phyloP scores from a whole-genome alignment of 2,329 filamentous ascomycete species.

The Cytospora leucostoma region DNA sequence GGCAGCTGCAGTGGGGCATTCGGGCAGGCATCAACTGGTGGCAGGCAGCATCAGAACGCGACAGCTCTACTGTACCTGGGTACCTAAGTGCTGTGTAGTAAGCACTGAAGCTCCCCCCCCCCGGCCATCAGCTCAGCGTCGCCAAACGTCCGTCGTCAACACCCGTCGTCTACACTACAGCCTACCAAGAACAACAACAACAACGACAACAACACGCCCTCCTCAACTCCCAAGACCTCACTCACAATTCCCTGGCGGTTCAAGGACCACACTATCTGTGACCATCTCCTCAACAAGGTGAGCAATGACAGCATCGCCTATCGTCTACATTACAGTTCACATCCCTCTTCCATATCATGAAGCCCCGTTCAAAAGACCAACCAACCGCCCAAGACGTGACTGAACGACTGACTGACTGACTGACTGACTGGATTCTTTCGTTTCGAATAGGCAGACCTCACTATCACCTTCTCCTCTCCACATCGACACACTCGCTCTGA shows the following conservation, averaged over 20 bases:
- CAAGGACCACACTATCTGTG: not conserved
- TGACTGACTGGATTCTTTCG: slow-evolving; percentile 17
- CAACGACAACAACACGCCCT: not conserved
- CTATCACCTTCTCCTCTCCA: not conserved
- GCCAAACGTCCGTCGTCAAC: too few species aligned
- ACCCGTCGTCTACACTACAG: not conserved
- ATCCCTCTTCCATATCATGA: not conserved
- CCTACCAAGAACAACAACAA: not conserved
- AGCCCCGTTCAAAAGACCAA: too few species aligned
- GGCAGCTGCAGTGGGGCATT: too few species aligned
- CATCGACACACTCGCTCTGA: slow-evolving; percentile 7
- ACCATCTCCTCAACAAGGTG: not conserved
- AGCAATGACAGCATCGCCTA: not conserved
- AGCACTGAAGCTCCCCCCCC: too few species aligned
- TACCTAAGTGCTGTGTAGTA: too few species aligned
- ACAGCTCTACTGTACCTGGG: too few species aligned
- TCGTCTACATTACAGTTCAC: not conserved
- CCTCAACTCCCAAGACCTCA: not conserved
- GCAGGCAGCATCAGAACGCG: too few species aligned
- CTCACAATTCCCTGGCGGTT: not conserved
- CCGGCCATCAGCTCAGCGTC: too few species aligned
- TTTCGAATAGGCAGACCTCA: slow-evolving; percentile 16
- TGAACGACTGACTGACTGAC: slow-evolving; percentile 4
- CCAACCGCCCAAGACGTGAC: not conserved
- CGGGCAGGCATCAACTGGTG: too few species aligned